Percentiles rank a stretch among this genome's conserved stretches.
Conservation (phyloP, 495 filamentous ascomycete species). For the Lophiotrema nucula region DNA sequence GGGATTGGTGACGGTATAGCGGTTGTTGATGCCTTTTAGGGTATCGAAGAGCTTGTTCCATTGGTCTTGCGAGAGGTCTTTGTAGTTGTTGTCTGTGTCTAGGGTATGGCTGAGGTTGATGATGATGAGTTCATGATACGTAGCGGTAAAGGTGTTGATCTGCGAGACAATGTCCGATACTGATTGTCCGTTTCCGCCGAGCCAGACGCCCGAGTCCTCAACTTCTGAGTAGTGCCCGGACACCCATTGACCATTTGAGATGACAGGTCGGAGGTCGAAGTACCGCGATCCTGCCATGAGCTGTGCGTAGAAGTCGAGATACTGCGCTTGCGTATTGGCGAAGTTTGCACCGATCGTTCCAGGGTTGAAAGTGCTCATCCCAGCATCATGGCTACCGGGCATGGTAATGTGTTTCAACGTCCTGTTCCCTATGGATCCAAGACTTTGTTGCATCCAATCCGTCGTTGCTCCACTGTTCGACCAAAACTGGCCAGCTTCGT, state of each 20-base stretch:
- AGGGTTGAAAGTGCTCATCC: constrained; percentile 23
- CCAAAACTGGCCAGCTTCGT: constrained; percentile 26
- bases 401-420: constrained; percentile 31
- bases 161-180: constrained; percentile 28
- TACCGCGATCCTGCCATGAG: constrained; percentile 27
- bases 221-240: constrained; percentile 33
- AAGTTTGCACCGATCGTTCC: constrained; percentile 27
- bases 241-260: constrained; percentile 30
- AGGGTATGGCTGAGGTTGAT: constrained; percentile 31
- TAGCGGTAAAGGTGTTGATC: constrained; percentile 31
- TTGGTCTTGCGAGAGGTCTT: constrained; percentile 28
- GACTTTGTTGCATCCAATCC: constrained; percentile 35
- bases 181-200: constrained; percentile 31
- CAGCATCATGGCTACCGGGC: constrained; percentile 34
- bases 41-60: constrained; percentile 33
- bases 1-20: constrained; percentile 10
- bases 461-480: constrained; percentile 16
- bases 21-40: constrained; percentile 30
- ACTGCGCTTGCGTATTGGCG: constrained; percentile 29
- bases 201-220: constrained; percentile 15
- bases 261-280: constrained; percentile 32
- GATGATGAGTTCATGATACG: constrained; percentile 34
- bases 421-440: constrained; percentile 26
- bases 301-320: constrained; percentile 27
- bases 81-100: constrained; percentile 31